phyloP scores from a whole-genome alignment of 805 yeast genomes.

The Saturnispora kantuleensis region DNA sequence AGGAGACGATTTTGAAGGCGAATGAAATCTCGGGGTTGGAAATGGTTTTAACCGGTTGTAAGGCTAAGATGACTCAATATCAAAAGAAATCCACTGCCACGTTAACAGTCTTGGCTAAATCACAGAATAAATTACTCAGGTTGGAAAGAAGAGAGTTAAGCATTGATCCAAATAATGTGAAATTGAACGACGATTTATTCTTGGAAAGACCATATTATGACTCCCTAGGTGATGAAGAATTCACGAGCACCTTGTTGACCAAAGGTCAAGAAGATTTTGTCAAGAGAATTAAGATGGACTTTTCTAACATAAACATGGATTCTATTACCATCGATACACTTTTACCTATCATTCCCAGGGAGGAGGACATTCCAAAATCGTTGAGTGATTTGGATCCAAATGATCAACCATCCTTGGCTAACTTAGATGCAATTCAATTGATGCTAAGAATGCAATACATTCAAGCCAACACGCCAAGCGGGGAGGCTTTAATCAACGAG shows the following conservation, averaged over 20 bases:
- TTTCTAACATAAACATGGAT: conserved; percentile 11
- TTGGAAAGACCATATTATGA: conserved; percentile 70
- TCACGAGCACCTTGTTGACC: conserved; percentile 20
- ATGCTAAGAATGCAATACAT: conserved; percentile 56
- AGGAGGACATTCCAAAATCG: conserved; percentile 50
- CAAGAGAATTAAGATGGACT: conserved; percentile 36
- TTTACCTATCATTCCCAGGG: conserved; percentile 53
- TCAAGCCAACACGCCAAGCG: conserved; percentile 61
- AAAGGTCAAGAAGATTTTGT: conserved; percentile 18
- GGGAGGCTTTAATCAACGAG: conserved; percentile 64
- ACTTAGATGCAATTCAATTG: conserved; percentile 65
- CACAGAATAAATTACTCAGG: conserved; percentile 23
- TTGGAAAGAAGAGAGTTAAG: conserved; percentile 12
- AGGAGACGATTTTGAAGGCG: conserved; percentile 46
- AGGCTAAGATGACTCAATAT: conserved; percentile 77
- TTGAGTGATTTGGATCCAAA: conserved; percentile 64
- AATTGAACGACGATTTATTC: conserved; percentile 64
- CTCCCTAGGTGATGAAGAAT: conserved; percentile 39
- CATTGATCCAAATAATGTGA: conserved; percentile 44
- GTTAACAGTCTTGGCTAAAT: conserved; percentile 65
- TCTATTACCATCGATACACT: conserved; percentile 19
- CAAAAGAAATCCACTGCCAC: conserved; percentile 67
- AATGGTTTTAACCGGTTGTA: conserved; percentile 73
- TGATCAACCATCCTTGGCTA: conserved; percentile 61
- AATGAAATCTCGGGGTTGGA: conserved; percentile 49